A percentile compares a stretch with the other conserved stretches of the same genome.
phyloP scores from a whole-genome alignment of 495 filamentous ascomycete species.

The Aspergillus steynii region DNA sequence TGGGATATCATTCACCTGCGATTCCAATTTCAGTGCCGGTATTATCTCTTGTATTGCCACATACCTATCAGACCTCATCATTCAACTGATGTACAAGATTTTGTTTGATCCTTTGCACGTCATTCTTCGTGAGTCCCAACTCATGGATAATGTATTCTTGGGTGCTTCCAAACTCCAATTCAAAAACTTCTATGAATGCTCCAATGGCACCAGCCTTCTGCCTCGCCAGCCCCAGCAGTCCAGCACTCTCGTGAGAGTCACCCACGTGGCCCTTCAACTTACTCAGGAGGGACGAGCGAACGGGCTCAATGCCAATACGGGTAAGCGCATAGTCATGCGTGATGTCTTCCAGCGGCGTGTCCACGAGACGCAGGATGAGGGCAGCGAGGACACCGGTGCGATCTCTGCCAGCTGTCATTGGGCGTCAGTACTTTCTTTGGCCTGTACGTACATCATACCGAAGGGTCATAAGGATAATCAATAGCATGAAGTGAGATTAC shows the following conservation, averaged over 20 bases:
- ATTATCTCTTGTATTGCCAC: too few species aligned
- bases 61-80: not conserved
- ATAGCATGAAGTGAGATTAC: constrained; percentile 24
- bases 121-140: not conserved
- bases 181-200: constrained; percentile 30
- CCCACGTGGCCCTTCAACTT: constrained; percentile 25
- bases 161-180: constrained; percentile 14
- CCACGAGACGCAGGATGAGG: constrained; percentile 55
- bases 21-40: too few species aligned
- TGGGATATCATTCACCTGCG: too few species aligned
- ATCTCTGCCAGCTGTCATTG: constrained; percentile 57
- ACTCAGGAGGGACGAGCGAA: constrained; percentile 23
- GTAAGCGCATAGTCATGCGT: constrained; percentile 50
- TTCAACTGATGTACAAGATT: not conserved
- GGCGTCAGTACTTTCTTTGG: not conserved
- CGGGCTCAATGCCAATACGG: constrained; percentile 29
- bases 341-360: constrained; percentile 44
- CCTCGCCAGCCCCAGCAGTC: constrained; percentile 29
- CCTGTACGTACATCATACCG: not conserved
- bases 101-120: not conserved
- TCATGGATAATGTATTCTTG: not conserved
- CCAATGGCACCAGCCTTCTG: constrained; percentile 29
- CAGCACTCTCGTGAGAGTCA: constrained; percentile 25
- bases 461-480: too few species aligned
- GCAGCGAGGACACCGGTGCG: constrained; percentile 63